A percentile compares a stretch with the other conserved stretches of the same genome.
Conservation (phyloP, 106 monocot species). For the Dioscorea zingiberensis region DNA sequence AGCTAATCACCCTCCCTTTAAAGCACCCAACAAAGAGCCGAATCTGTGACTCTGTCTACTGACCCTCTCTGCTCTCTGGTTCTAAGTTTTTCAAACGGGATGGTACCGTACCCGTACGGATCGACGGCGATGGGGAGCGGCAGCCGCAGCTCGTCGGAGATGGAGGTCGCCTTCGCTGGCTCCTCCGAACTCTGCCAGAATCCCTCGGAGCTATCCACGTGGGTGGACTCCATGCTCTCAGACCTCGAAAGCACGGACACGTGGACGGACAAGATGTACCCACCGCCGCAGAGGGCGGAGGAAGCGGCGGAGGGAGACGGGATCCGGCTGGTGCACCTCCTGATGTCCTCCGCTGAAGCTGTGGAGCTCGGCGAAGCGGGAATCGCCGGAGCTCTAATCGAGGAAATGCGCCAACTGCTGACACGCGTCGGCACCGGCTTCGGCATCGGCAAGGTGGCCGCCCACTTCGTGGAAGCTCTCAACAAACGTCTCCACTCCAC, state of each 20-base stretch:
- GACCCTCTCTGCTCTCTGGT: no score
- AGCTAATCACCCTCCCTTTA: neutral
- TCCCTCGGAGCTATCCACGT: slow-evolving; percentile 18
- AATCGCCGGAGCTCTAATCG: slow-evolving; percentile 15
- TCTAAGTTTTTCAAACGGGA: neutral
- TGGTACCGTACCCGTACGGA: slow-evolving; percentile 6
- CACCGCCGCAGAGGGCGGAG: neutral
- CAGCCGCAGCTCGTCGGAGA: no score
- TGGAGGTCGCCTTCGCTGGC: no score
- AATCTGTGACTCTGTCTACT: no score
- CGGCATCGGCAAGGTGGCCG: slow-evolving; percentile 54
- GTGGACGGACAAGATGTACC: neutral
- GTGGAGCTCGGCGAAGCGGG: slow-evolving; percentile 27
- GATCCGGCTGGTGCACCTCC: slow-evolving; percentile 47
- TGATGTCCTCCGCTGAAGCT: slow-evolving; percentile 41
- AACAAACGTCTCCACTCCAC: slow-evolving; percentile 24
- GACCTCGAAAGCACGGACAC: neutral
- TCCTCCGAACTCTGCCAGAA: no score
- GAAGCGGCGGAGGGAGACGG: slow-evolving; percentile 34
- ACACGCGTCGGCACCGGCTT: slow-evolving; percentile 25
- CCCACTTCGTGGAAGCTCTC: slow-evolving; percentile 44
- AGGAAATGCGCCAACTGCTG: slow-evolving; percentile 21
- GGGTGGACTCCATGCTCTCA: slow-evolving; percentile 30
- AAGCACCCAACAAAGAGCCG: neutral
- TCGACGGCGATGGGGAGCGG: neutral